Conservation (phyloP, 805 yeast genomes). For the Torulaspora quercuum region DNA sequence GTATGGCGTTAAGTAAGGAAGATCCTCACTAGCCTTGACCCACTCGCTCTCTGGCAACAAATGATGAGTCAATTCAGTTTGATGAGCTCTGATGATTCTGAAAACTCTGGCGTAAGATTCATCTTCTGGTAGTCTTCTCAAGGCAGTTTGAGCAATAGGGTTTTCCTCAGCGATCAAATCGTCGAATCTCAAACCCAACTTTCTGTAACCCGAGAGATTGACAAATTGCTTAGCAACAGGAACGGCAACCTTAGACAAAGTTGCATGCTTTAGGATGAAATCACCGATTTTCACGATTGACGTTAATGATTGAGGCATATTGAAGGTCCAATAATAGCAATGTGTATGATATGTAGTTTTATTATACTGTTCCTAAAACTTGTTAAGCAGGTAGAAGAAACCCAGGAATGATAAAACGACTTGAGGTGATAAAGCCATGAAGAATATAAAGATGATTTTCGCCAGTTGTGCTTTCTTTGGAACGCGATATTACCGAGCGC, state of each 20-base stretch:
- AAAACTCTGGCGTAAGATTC: constrained; percentile 87
- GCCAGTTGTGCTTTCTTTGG: background rate
- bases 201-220: constrained; percentile 85
- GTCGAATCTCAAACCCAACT: constrained; percentile 87
- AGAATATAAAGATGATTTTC: too few relatives aligned
- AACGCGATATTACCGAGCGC: constrained; percentile 8
- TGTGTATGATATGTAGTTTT: background rate
- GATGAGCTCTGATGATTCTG: constrained; percentile 91
- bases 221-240: constrained; percentile 78
- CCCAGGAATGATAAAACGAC: too few relatives aligned
- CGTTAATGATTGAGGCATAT: constrained; percentile 50
- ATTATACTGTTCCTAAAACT: constrained; percentile 1
- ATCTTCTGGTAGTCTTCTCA: constrained; percentile 78
- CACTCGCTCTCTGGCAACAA: constrained; percentile 78
- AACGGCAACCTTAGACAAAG: constrained; percentile 66
- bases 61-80: constrained; percentile 77
- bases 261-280: constrained; percentile 75
- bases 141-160: constrained; percentile 81
- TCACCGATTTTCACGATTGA: constrained; percentile 72
- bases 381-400: constrained; percentile 1
- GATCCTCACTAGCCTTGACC: constrained; percentile 74
- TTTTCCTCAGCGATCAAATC: constrained; percentile 86
- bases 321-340: background rate
- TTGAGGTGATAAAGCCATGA: too few relatives aligned
- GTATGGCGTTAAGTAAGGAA: constrained; percentile 80